Conservation (phyloP, 768 basidiomycete genomes). For the Crassisporium funariophilum region DNA sequence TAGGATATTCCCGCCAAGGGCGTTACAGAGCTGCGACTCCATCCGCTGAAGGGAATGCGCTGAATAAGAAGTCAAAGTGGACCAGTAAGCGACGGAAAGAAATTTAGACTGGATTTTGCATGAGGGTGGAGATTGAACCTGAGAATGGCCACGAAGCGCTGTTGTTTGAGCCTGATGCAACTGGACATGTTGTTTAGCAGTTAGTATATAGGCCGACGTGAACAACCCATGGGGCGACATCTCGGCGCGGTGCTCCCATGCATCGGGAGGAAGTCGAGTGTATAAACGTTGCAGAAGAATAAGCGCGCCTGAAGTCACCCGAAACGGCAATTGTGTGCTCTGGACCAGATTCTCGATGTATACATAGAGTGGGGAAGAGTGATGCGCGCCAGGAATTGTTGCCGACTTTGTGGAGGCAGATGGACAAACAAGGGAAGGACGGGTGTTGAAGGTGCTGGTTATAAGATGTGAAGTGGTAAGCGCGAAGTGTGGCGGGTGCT, state of each 20-base stretch:
- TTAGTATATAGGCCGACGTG: slow-evolving; percentile 16
- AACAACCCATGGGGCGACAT: slow-evolving; percentile 18
- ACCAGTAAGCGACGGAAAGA: slow-evolving; percentile 17
- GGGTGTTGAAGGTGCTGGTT: slow-evolving; percentile 7
- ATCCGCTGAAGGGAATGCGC: slow-evolving; percentile 12
- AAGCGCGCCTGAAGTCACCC: slow-evolving; percentile 15
- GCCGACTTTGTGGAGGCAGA: too few relatives aligned
- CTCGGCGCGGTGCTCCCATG: slow-evolving; percentile 2
- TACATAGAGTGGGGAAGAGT: slow-evolving; percentile 2
- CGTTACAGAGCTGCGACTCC: slow-evolving; percentile 10
- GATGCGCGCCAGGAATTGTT: slow-evolving; percentile 7
- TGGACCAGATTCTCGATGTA: slow-evolving; percentile 19
- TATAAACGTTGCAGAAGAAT: slow-evolving; percentile 20
- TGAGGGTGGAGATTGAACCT: not conserved
- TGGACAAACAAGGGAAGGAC: too few relatives aligned
- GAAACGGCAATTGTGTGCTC: slow-evolving; percentile 13
- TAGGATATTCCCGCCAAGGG: slow-evolving; percentile 15
- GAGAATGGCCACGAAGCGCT: slow-evolving; percentile 6
- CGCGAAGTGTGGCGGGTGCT: slow-evolving; percentile 11
- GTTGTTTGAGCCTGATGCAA: not conserved
- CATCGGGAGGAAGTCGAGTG: slow-evolving; percentile 8
- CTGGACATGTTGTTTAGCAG: slow-evolving; percentile 17
- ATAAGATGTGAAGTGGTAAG: slow-evolving; percentile 5
- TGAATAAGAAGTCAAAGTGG: slow-evolving; percentile 11
- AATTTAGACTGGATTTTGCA: slow-evolving; percentile 1